These are phyloP conservation scores for Rhodotorula sp. DNA, from an alignment of 1,284 basidiomycete species.

Conservation along the genomic window DNA sequence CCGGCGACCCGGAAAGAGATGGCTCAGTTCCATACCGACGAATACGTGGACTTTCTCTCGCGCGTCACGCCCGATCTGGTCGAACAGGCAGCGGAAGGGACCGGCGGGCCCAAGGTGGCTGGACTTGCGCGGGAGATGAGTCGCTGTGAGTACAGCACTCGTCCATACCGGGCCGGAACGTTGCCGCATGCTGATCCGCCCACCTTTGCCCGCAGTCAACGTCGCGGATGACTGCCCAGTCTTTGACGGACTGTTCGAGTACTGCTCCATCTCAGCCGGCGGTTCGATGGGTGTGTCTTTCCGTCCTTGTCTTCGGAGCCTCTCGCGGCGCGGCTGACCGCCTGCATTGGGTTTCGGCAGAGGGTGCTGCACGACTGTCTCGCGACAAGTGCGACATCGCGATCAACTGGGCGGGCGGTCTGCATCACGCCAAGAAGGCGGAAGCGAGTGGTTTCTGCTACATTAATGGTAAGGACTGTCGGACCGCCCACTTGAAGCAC, in stretches of 20 bases:
- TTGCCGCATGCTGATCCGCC: not conserved
- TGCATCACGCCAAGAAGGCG: conserved; percentile 98
- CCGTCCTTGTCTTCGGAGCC: not conserved
- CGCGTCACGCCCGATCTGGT: conserved; percentile 68
- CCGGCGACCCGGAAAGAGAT: conserved; percentile 98
- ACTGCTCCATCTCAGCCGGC: conserved; percentile 96
- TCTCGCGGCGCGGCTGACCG: too few species aligned
- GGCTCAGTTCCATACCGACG: conserved; percentile 92
- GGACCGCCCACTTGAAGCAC: too few species aligned
- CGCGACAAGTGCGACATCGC: conserved; percentile 98
- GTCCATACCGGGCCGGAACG: not conserved
- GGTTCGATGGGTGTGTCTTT: conserved; percentile 85
- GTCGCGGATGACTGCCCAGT: conserved; percentile 96
- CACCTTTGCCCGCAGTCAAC: conserved; percentile 58
- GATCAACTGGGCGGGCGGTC: conserved; percentile 96
- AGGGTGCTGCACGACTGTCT: conserved; percentile 93
- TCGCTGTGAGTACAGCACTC: conserved; percentile 10
- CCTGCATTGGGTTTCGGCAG: conserved; percentile 52
- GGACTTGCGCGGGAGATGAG: conserved; percentile 64
- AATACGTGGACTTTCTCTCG: conserved; percentile 86
- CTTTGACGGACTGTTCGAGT: conserved; percentile 96
- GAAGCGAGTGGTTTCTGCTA: conserved; percentile 99
- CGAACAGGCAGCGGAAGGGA: conserved; percentile 36
- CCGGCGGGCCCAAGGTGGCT: conserved; percentile 28
- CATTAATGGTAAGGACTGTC: conserved; percentile 70